Evolutionary conservation across 345 rosid genomes (phyloP), one percentile per base, ranked within the genome.

Genomic region (Ailanthus altissimus): DNA sequence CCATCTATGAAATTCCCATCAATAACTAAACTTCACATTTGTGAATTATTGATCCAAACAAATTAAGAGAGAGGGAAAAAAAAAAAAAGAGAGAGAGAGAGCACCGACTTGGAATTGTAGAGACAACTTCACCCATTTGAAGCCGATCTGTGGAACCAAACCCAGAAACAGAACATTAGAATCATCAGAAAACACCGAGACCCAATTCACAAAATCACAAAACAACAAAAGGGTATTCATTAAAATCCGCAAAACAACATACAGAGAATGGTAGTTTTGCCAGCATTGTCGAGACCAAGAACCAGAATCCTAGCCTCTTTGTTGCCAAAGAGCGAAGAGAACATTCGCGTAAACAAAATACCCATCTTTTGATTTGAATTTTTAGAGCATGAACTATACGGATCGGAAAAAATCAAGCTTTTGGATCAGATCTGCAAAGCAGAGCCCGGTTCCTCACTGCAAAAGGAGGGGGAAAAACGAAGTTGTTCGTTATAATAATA

Each of bases 81-180:
- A 18, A 16, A 64, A 14, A 10, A 53, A 69, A 73, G n/a, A n/a
- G n/a, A n/a, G n/a, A n/a, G n/a, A 80, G 74, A 32, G 38, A 80
- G 74, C 25, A 88, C 94, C 72, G 72, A 94, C 98, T 94, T 67
- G 98, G 98, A 83, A 94, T 94, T 57, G 98, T 94, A 26, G 98
- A 93, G 56, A 94, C 98, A 70, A 94, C 98, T 85, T 94, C 98
- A 13, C 98, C 98, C 97, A 94, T 94, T 90, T 94, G 98, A 83
- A 93, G 91, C 86, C 98, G 94, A 94, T 92, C 98, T 92, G 90
- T 21, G 70, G 25, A 26, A 72, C 43, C 67, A 74, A 74, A 58
- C 42, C 20, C 32, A 70, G 70, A 21, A 64, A 18, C 57, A 63
- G 23, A 66, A 77, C 43, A 45, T 9, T 66, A 59, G 75, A 64